Evolutionary conservation across 2,329 filamentous ascomycete species (phyloP).

Genomic region (Penicillium sp.): DNA sequence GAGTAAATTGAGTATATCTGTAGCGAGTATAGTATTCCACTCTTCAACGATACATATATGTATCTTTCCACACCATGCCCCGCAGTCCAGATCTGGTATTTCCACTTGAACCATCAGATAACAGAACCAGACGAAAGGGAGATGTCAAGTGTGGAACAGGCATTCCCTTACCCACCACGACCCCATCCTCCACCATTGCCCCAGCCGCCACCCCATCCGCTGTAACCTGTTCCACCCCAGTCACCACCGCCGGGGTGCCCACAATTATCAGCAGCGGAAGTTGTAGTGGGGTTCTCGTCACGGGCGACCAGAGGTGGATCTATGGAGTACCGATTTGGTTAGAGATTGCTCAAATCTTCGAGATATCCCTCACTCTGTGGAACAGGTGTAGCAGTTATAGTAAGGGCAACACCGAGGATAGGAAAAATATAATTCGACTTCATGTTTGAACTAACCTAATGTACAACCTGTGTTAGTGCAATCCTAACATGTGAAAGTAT

Average conservation of each 20-base stretch:
- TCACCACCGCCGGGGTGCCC: background rate
- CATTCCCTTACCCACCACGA: background rate
- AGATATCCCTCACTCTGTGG: background rate
- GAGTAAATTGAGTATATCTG: too few species aligned
- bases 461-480: too few species aligned
- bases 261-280: background rate
- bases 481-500: too few species aligned
- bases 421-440: too few species aligned
- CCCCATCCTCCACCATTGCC: background rate
- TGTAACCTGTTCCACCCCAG: background rate
- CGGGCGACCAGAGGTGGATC: background rate
- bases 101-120: too few species aligned
- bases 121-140: background rate
- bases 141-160: background rate
- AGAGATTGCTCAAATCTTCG: background rate
- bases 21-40: too few species aligned
- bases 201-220: background rate
- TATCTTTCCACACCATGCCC: too few species aligned
- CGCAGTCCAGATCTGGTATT: too few species aligned
- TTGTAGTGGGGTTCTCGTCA: background rate
- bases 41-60: too few species aligned
- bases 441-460: too few species aligned
- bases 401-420: too few species aligned
- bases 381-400: background rate
- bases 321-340: background rate